Evolutionary conservation across 2,329 filamentous ascomycete species (phyloP).

Genomic region (Fusarium sarcochroum): DNA sequence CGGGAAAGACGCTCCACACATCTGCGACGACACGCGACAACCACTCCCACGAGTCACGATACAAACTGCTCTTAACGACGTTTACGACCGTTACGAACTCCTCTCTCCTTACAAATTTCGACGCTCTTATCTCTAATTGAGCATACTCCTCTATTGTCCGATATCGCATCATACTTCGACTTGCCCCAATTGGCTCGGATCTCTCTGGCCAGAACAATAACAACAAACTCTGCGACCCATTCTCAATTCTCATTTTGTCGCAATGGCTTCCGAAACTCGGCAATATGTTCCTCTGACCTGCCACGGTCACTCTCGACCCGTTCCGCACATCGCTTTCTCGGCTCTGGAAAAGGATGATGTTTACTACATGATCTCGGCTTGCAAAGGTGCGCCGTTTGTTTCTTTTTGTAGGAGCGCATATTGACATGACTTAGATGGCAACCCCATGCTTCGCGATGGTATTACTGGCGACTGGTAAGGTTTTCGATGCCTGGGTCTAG

Average conservation of each 20-base stretch:
- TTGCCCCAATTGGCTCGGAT: slow-evolving; percentile 11
- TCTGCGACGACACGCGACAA: slow-evolving; percentile 44
- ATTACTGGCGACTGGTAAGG: slow-evolving; percentile 91
- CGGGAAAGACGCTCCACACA: slow-evolving; percentile 38
- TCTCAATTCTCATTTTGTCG: slow-evolving; percentile 23
- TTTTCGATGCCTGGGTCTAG: slow-evolving; percentile 1
- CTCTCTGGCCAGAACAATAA: background rate
- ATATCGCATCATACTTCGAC: slow-evolving; percentile 16
- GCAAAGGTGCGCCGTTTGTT: slow-evolving; percentile 75
- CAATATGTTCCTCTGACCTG: slow-evolving; percentile 91
- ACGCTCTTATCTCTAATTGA: slow-evolving; percentile 10
- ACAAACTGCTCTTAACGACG: slow-evolving; percentile 45
- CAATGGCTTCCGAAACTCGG: slow-evolving; percentile 58
- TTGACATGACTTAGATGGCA: slow-evolving; percentile 77
- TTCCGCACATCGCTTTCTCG: slow-evolving; percentile 93
- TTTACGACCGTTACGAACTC: slow-evolving; percentile 49
- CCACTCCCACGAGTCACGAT: slow-evolving; percentile 39
- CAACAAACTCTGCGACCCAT: slow-evolving; percentile 6
- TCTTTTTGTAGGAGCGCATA: slow-evolving; percentile 24
- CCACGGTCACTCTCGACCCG: slow-evolving; percentile 92
- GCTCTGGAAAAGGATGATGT: slow-evolving; percentile 83
- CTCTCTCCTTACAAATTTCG: slow-evolving; percentile 29
- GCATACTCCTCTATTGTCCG: slow-evolving; percentile 8
- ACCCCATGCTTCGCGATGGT: slow-evolving; percentile 97
- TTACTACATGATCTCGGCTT: slow-evolving; percentile 94